These are phyloP conservation scores for Phytopythium sindhum DNA, from an alignment of 352 stramenopile genomes.

Conservation along the genomic window DNA sequence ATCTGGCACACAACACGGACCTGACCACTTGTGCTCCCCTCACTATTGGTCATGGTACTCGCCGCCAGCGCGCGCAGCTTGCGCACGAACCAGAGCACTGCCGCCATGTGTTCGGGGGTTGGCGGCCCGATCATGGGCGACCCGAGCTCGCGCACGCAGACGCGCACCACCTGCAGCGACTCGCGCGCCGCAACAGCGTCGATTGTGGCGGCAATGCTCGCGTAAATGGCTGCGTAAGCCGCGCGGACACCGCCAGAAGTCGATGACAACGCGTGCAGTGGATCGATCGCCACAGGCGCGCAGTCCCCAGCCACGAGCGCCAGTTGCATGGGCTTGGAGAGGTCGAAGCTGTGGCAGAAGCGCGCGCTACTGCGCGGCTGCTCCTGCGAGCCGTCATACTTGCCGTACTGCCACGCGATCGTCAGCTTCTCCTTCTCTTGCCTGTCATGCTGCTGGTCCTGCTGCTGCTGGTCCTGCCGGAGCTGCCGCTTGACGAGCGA, in stretches of 20 bases:
- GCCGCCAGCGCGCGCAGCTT: constrained; percentile 24
- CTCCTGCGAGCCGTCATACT: constrained; percentile 31
- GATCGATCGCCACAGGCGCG: constrained; percentile 30
- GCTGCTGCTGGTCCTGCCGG: constrained; percentile 2
- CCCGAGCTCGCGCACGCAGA: constrained; percentile 42
- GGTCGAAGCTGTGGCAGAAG: constrained; percentile 77
- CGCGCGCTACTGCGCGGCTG: constrained; percentile 15
- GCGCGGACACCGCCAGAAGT: background rate
- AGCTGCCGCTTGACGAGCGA: constrained; percentile 63
- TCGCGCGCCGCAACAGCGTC: constrained; percentile 8
- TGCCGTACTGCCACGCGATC: constrained; percentile 79
- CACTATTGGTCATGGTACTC: background rate
- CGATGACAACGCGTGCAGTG: constrained; percentile 5
- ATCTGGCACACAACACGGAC: constrained; percentile 24
- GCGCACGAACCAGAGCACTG: constrained; percentile 37
- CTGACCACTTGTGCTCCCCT: background rate
- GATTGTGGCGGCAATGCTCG: constrained; percentile 18
- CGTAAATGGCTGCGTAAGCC: constrained; percentile 31
- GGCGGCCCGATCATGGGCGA: constrained; percentile 35
- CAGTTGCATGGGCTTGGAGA: constrained; percentile 51
- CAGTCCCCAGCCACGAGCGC: constrained; percentile 43
- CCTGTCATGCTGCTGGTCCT: constrained; percentile 9
- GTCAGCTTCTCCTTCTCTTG: constrained; percentile 27
- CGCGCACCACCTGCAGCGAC: constrained; percentile 29
- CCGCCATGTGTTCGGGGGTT: constrained; percentile 34